phyloP scores from a whole-genome alignment of 805 yeast genomes.

The Nadsonia fulvescens region DNA sequence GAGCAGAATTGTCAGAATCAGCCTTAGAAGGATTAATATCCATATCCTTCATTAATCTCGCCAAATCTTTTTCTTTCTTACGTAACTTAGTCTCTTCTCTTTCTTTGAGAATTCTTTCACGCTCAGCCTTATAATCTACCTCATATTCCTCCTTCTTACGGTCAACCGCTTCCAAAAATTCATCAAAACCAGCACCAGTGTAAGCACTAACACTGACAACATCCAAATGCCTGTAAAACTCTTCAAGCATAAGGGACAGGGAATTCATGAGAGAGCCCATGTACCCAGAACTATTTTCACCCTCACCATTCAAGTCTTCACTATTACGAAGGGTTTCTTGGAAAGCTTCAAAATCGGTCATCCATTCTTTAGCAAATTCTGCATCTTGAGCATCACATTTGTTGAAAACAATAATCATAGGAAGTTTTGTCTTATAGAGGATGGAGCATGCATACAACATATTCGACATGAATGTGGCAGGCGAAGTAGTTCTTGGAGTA shows the following conservation, averaged over 20 bases:
- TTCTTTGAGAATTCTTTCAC: slow-evolving; percentile 61
- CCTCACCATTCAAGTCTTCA: slow-evolving; percentile 44
- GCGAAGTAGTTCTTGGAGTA: slow-evolving; percentile 86
- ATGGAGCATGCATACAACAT: slow-evolving; percentile 98
- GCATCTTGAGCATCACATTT: slow-evolving; percentile 80
- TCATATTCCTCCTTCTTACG: slow-evolving; percentile 76
- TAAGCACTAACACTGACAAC: slow-evolving; percentile 83
- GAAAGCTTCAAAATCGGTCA: slow-evolving; percentile 88
- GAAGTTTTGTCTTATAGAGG: slow-evolving; percentile 84
- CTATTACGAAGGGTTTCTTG: slow-evolving; percentile 58
- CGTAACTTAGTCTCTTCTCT: slow-evolving; percentile 60
- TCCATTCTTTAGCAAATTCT: slow-evolving; percentile 87
- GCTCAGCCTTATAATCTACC: slow-evolving; percentile 64
- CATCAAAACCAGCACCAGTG: slow-evolving; percentile 90
- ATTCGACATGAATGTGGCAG: slow-evolving; percentile 93
- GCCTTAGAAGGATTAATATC: slow-evolving; percentile 48
- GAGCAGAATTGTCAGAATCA: too few relatives aligned
- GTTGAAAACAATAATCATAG: slow-evolving; percentile 92
- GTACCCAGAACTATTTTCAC: slow-evolving; percentile 57
- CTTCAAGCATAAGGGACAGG: slow-evolving; percentile 90
- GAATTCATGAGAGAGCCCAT: slow-evolving; percentile 90
- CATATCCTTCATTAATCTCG: slow-evolving; percentile 68
- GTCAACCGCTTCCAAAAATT: slow-evolving; percentile 70
- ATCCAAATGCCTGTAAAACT: slow-evolving; percentile 82
- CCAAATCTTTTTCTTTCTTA: slow-evolving; percentile 53